Base-by-base conservation (phyloP, 2,329 filamentous ascomycete species). In the Sclerotinia minor region DNA sequence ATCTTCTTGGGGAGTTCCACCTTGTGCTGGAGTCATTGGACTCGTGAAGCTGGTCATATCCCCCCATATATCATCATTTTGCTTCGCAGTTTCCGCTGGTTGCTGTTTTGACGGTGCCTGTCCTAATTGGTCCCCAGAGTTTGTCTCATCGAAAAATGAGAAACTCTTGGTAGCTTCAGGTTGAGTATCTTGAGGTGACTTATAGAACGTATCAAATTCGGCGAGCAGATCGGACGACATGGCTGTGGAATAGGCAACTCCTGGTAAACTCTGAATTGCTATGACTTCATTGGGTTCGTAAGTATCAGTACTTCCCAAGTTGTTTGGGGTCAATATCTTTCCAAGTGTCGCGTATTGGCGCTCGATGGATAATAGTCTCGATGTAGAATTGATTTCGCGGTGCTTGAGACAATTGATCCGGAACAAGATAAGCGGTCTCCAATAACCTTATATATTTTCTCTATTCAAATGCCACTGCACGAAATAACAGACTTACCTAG, bases 171-270 rank as follows among this genome's bases (percentile, higher is more conserved):
- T 69, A 21, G 73, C 68, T 49, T 63, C 69, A n/a, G 73, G 71
- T 59, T 77, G 74, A 21, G 72, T 70, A n/a, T 73, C 72, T 57
- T 72, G 73, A 41, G 79, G 74, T 68, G 78, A 70, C 69, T 72
- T 72, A 64, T 83, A 81, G 71, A 81, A 79, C 73, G 79, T 80
- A 74, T 84, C 85, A 72, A 89, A 88, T 72, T 87, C 85, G 67
- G 86, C 87, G 74, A 89, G 87, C 68, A 89, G 83, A 77, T 89
- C 86, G 70, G 86, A 85, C 72, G 87, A 89, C 87, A 89, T 89
- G 29, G 29, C n/a, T 26, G 45, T 50, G 38, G 59, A 63, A 50
- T 24, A 24, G 57, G 44, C 26, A 35, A 57, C 44, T 53, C n/a
- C 21, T 38, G 5, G 60, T 32, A 24, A 17, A 53, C 8, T 65